phyloP scores from a whole-genome alignment of 441 rosid species.

The Arabidopsis hybrid region DNA sequence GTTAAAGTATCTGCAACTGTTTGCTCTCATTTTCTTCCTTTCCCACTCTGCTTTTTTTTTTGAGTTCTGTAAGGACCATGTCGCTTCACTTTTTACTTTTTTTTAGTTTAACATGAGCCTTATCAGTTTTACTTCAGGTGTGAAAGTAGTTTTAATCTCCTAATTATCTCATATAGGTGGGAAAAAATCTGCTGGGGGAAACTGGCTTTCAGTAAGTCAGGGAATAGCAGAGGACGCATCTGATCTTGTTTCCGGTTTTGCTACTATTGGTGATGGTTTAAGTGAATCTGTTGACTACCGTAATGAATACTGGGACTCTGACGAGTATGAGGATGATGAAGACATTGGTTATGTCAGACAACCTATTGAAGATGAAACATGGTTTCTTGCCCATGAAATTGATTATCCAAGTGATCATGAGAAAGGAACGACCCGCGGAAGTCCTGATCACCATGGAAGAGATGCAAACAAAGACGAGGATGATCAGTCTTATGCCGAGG shows the following conservation, averaged over 20 bases:
- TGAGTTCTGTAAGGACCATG: conserved; percentile 23
- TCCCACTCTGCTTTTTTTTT: conserved; percentile 1
- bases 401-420: conserved; percentile 99
- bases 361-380: conserved; percentile 94
- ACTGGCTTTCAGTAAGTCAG: conserved; percentile 97
- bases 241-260: conserved; percentile 97
- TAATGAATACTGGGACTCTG: conserved; percentile 99
- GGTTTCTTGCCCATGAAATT: conserved; percentile 99
- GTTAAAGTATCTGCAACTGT: conserved; percentile 6
- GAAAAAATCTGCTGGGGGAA: conserved; percentile 82
- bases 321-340: conserved; percentile 95
- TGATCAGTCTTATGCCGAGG: conserved; percentile 92
- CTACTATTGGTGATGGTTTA: conserved; percentile 95
- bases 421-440: conserved; percentile 79
- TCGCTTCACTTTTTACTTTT: conserved; percentile 17
- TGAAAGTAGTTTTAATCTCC: conserved; percentile 24
- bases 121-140: conserved; percentile 28
- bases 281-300: conserved; percentile 92
- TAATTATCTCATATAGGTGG: conserved; percentile 57
- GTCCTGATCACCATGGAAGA: conserved; percentile 81
- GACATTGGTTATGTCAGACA: conserved; percentile 98
- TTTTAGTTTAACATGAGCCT: conserved; percentile 3
- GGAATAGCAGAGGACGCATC: conserved; percentile 96
- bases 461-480: conserved; percentile 81
- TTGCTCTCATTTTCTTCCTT: conserved; percentile 5